Base-by-base conservation (phyloP, 2,329 filamentous ascomycete genomes). In the Cladophialophora exuberans region DNA sequence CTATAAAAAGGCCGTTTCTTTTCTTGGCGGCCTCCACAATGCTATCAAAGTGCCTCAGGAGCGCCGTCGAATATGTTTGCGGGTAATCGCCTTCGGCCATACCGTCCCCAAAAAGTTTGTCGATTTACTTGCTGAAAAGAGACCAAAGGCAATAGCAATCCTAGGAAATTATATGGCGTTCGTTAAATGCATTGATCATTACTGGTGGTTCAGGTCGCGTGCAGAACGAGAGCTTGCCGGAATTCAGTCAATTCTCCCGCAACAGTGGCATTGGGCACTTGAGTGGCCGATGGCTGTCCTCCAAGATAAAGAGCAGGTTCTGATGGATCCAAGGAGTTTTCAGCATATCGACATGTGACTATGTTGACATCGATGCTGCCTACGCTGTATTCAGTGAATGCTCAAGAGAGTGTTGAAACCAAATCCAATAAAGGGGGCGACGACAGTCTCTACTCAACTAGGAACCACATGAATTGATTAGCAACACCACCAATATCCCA, bases 101-200 rank as follows among this genome's bases (percentile, higher is more conserved):
- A 63, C 67, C 50, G 61, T 69, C 9, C 63, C 66, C 13, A 52
- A 60, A n/a, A 51, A 58, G 39, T 70, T 69, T 18, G 63, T 67
- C 15, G 62, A 66, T 20, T 61, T 70, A 35, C 58, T 70, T 17
- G 54, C 56, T 13, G 63, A 69, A 48, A 46, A 60, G 13, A 56
- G 63, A 31, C 67, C 68, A 10, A 62, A 67, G 20, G 68, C 69
- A 11, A 42, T 70, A 31, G 66, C 70, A 7, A 63, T 65, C 1
- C 55, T 71, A 36, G 67, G 68, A 3, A 65, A 69, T 49, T 69
- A 65, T 57, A 70, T 71, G 51, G 67, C 64, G 13, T 61, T 69
- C 9, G 57, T 66, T 18, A 65, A 59, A n/a, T 62, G 62, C 4
- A 62, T 65, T 4, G 61, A 65, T 22, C 62, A 60, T 22, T 55